phyloP scores from a whole-genome alignment of 495 filamentous ascomycete species.

The Hypomontagnella monticulosa region DNA sequence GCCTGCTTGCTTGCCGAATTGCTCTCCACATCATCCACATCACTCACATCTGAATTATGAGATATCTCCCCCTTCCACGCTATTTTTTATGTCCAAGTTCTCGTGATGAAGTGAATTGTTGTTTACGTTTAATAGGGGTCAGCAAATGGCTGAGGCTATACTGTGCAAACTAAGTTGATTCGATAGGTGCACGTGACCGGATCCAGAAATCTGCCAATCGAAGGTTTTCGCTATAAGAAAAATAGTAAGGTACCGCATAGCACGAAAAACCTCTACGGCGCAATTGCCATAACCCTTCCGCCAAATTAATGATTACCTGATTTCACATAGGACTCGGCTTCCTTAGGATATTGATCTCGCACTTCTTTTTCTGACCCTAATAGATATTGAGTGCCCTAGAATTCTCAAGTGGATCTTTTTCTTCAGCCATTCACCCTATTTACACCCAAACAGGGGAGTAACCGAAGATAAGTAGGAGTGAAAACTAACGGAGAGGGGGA shows the following conservation, averaged over 20 bases:
- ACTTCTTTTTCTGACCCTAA: too few species aligned
- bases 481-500: background rate
- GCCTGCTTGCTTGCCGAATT: constrained; percentile 8
- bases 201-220: constrained; percentile 15
- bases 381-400: too few species aligned
- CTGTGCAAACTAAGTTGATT: background rate
- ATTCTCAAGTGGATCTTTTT: too few species aligned
- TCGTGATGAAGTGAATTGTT: background rate
- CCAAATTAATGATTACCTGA: too few species aligned
- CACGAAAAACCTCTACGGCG: background rate
- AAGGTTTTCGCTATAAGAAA: constrained; percentile 22
- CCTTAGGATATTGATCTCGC: too few species aligned
- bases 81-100: background rate
- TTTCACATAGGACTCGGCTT: too few species aligned
- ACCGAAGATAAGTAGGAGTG: background rate
- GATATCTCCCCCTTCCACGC: constrained; percentile 8
- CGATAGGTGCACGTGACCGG: constrained; percentile 26
- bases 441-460: background rate
- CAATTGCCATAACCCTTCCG: too few species aligned
- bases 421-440: too few species aligned
- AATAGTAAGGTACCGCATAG: background rate
- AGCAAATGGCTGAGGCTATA: background rate
- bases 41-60: constrained; percentile 29
- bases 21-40: constrained; percentile 3
- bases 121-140: too few species aligned